Evolutionary conservation across 2,329 filamentous ascomycete species (phyloP).

Genomic region (Penicillium expansum): DNA sequence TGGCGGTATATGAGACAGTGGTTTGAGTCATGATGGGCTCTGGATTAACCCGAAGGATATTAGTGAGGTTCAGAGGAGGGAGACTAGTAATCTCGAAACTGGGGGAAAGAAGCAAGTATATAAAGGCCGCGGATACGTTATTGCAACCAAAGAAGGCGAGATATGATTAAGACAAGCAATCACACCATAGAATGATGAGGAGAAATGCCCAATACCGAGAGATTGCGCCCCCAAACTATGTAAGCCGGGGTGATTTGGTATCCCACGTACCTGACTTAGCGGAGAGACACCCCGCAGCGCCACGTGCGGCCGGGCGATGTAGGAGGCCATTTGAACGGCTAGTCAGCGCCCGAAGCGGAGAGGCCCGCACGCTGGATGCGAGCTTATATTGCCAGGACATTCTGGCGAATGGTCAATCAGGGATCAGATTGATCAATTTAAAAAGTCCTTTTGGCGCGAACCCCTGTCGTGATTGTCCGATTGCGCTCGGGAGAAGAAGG

Average conservation of each 20-base stretch:
- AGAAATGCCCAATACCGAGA: not conserved
- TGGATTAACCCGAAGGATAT: slow-evolving; percentile 19
- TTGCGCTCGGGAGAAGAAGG: slow-evolving; percentile 10
- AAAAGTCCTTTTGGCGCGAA: slow-evolving; percentile 5
- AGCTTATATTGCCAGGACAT: slow-evolving; percentile 36
- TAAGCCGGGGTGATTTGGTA: slow-evolving; percentile 12
- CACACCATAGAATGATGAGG: not conserved
- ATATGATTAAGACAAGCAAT: not conserved
- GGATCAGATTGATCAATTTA: not conserved
- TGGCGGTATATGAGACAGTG: slow-evolving; percentile 23
- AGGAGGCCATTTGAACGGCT: slow-evolving; percentile 31
- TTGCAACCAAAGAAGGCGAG: not conserved
- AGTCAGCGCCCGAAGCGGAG: slow-evolving; percentile 29
- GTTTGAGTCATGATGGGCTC: slow-evolving; percentile 31
- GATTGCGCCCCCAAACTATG: slow-evolving; percentile 8
- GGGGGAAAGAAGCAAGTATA: not conserved
- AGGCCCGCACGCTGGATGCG: slow-evolving; percentile 30
- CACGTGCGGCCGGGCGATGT: slow-evolving; percentile 22
- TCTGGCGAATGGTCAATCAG: not conserved
- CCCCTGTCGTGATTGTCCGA: slow-evolving; percentile 3
- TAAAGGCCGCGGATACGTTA: not conserved
- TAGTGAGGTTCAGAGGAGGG: slow-evolving; percentile 11
- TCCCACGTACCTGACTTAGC: slow-evolving; percentile 29
- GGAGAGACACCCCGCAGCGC: slow-evolving; percentile 23
- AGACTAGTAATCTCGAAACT: not conserved